Evolutionary conservation across 2,329 filamentous ascomycete species (phyloP).

Genomic region (Apiospora koreana): DNA sequence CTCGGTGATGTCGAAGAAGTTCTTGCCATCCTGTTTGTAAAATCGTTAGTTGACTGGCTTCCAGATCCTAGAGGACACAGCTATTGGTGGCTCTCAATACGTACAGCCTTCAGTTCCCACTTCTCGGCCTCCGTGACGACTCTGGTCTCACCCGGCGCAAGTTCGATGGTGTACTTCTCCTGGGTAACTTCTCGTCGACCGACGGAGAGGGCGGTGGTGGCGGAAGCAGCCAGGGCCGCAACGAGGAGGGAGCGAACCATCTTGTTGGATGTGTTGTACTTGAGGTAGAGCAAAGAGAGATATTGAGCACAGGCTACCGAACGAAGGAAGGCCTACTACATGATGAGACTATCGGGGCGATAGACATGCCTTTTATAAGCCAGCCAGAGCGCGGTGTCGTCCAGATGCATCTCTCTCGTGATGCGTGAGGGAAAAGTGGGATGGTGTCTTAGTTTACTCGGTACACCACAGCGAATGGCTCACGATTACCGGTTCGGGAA

Average conservation of each 20-base stretch:
- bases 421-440: background rate
- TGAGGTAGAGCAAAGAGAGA: background rate
- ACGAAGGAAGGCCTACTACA: background rate
- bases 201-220: conserved; percentile 22
- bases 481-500: background rate
- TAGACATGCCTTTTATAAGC: background rate
- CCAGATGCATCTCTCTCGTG: background rate
- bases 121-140: conserved; percentile 77
- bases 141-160: conserved; percentile 65
- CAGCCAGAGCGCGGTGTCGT: background rate
- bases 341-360: background rate
- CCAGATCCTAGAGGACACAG: background rate
- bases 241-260: conserved; percentile 26
- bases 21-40: conserved; percentile 61
- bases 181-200: conserved; percentile 19
- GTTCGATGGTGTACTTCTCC: conserved; percentile 50
- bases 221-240: conserved; percentile 24
- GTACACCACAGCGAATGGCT: background rate
- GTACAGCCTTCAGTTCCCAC: conserved; percentile 67
- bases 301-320: background rate
- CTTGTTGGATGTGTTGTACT: background rate
- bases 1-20: conserved; percentile 79
- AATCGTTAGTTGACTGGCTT: background rate
- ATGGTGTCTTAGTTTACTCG: background rate
- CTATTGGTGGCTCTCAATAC: conserved; percentile 22